Conservation (phyloP, 768 basidiomycete genomes). For the Dioszegia crocea region DNA sequence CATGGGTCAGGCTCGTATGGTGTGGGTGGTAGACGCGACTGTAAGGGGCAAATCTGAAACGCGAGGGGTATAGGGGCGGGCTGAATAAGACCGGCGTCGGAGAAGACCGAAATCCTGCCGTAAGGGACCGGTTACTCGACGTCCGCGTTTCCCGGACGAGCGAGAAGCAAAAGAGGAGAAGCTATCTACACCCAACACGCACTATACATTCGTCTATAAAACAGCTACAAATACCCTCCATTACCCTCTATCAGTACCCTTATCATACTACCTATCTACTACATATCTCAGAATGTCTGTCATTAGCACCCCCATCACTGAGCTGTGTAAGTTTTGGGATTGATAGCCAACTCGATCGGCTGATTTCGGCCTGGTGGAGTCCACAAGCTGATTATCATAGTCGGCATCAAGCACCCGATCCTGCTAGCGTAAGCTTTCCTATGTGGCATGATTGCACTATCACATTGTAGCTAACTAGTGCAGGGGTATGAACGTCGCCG, state of each 20-base stretch:
- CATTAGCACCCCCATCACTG: constrained; percentile 75
- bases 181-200: neutral
- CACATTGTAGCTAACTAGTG: constrained; percentile 26
- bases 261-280: no score
- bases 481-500: constrained; percentile 73
- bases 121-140: neutral
- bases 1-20: no score
- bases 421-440: constrained; percentile 63
- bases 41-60: neutral
- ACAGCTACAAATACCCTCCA: no score
- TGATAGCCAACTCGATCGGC: neutral
- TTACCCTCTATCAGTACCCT: no score
- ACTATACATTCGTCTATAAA: no score
- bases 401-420: constrained; percentile 77
- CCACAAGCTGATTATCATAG: constrained; percentile 13
- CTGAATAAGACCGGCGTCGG: neutral
- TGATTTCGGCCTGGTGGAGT: no score
- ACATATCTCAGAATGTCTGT: constrained; percentile 33
- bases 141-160: constrained; percentile 1
- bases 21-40: no score
- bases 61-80: neutral
- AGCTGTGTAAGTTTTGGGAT: constrained; percentile 56
- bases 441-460: constrained; percentile 49
- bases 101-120: neutral
- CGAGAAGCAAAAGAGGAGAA: neutral